Base-by-base conservation (phyloP, 2,329 filamentous ascomycete genomes). In the Shiraia sp. region DNA sequence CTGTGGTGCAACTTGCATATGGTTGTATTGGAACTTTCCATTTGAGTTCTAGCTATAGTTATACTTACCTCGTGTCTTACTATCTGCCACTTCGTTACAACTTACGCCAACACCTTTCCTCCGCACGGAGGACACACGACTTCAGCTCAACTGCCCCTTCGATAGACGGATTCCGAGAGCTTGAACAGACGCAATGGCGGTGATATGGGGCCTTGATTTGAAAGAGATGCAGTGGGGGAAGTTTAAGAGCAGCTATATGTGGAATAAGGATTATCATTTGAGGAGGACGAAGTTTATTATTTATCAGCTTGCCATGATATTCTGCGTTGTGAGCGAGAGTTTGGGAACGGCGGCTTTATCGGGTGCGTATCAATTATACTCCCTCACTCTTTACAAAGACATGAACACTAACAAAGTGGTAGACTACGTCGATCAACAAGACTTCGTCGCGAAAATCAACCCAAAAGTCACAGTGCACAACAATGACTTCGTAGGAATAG, bases 291-390 rank as follows among this genome's bases (percentile, higher is more conserved):
- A 80, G 53, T 81, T 83, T 71, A 75, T 80, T 46, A 73, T 82
- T 41, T 83, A 83, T 55, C 80, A 82, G 58, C 67, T 75, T 41
- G 79, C 79, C 47, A 78, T 82, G 77, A 79, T 82, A 35, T 70
- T 76, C 46, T 79, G 76, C 49, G 77, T 81, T 10, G 72, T 78
- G 17, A 80, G 77, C 2, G 79, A 82, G 54, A 79, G 77, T 3
- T 65, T 82, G 4, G 79, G 79, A 3, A 82, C 79, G 1, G 77
- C 77, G 3, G 76, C 75, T 3, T 57, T 82, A 15, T 77, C 76
- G 45, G 75, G 78, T 81, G n/a, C n/a, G n/a, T n/a, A n/a, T n/a
- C n/a, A n/a, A n/a, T n/a, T n/a, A 68, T 29, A 59, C 51, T 12
- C 26, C 15, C 36, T 36, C 13, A 4, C 27, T 10, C 13, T 31